These are phyloP conservation scores for Aegle marmelos DNA, from an alignment of 345 rosid species.

Conservation along the genomic window DNA sequence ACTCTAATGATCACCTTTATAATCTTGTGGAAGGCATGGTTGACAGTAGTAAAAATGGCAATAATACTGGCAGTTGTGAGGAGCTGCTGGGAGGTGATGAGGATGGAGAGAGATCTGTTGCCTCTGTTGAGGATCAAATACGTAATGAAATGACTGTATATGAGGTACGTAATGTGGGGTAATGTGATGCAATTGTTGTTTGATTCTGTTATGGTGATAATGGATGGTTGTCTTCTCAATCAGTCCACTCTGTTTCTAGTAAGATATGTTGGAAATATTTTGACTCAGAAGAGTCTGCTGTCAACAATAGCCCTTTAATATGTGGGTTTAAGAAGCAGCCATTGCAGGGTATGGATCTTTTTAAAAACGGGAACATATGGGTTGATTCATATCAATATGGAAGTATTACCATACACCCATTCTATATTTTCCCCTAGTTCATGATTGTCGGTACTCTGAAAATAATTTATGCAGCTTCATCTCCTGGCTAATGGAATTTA, in stretches of 20 bases:
- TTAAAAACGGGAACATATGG: constrained; percentile 6
- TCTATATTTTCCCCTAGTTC: background rate
- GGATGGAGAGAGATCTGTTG: constrained; percentile 69
- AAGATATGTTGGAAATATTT: background rate
- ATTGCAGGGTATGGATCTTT: background rate
- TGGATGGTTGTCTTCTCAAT: background rate
- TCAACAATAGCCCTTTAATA: background rate
- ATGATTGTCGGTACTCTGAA: no score
- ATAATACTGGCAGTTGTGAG: constrained; percentile 39
- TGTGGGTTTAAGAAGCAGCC: no score
- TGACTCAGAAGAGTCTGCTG: background rate
- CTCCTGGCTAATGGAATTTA: background rate
- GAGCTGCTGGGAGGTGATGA: constrained; percentile 78
- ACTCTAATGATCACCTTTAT: constrained; percentile 45
- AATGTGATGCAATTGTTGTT: constrained; percentile 10
- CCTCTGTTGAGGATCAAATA: constrained; percentile 85
- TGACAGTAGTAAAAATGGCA: constrained; percentile 56
- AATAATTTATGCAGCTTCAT: no score
- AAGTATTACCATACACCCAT: background rate
- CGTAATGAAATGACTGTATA: constrained; percentile 89
- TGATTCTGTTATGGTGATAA: background rate
- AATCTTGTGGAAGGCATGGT: constrained; percentile 63
- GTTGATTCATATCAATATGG: constrained; percentile 7
- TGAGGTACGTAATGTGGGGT: constrained; percentile 51
- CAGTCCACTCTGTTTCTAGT: background rate